Evolutionary conservation across 2,329 filamentous ascomycete species (phyloP).

Genomic region (Elsinoe ampelina): DNA sequence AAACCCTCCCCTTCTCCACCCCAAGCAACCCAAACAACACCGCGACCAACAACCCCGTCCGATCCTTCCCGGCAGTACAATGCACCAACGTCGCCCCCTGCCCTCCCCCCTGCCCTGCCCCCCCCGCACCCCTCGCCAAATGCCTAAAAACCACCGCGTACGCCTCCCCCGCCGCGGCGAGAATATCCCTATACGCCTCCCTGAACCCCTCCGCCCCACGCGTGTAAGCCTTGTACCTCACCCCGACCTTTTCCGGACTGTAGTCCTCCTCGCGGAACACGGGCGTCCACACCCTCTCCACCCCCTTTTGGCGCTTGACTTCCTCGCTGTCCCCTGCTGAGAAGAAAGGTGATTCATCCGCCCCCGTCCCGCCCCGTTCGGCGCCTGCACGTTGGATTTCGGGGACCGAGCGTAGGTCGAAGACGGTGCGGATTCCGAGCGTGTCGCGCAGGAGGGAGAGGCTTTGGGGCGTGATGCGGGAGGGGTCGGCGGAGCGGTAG

Average conservation of each 20-base stretch:
- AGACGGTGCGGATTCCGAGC: conserved; percentile 55
- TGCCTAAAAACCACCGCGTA: conserved; percentile 54
- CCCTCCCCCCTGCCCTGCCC: conserved; percentile 19
- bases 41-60: conserved; percentile 62
- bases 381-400: conserved; percentile 45
- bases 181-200: conserved; percentile 53
- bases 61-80: conserved; percentile 69
- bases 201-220: conserved; percentile 52
- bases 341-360: conserved; percentile 22
- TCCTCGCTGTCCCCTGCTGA: conserved; percentile 22
- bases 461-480: conserved; percentile 46
- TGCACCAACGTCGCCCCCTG: conserved; percentile 50
- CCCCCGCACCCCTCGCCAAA: conserved; percentile 36
- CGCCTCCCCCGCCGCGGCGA: conserved; percentile 43
- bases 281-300: conserved; percentile 50
- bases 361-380: conserved; percentile 25
- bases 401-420: conserved; percentile 55
- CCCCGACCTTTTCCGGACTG: conserved; percentile 52
- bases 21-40: conserved; percentile 56
- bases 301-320: conserved; percentile 30
- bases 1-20: conserved; percentile 50
- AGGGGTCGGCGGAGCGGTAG: conserved; percentile 62
- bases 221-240: conserved; percentile 53
- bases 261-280: conserved; percentile 57
- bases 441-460: conserved; percentile 37